Evolutionary conservation across 306 rosid genomes (phyloP).

Genomic region (Canavalia gladiata): DNA sequence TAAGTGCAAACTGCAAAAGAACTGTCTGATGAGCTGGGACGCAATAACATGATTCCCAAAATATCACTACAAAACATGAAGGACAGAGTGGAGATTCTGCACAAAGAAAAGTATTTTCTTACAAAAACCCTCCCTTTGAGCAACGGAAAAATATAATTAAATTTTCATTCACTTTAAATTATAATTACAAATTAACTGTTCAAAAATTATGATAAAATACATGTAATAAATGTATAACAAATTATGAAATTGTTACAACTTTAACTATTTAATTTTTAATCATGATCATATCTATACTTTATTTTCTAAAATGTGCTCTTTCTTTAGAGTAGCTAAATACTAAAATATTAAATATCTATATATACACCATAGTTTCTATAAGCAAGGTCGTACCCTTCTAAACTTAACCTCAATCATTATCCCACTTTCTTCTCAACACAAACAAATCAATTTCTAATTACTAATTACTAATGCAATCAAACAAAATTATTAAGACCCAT

Average conservation of each 20-base stretch:
- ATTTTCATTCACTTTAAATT: no score
- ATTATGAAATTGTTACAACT: no score
- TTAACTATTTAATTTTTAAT: no score
- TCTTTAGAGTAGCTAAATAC: no score
- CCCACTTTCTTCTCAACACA: conserved; percentile 13
- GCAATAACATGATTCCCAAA: conserved; percentile 42
- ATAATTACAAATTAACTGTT: no score
- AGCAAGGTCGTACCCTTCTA: conserved; percentile 1
- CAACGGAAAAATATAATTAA: not conserved
- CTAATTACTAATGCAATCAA: conserved; percentile 17
- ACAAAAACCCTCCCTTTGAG: not conserved
- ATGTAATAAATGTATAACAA: no score
- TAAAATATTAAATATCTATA: no score
- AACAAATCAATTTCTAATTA: not conserved
- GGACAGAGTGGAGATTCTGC: conserved; percentile 49
- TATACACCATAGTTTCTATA: no score
- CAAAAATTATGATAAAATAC: no score
- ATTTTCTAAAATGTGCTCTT: no score
- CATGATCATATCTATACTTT: no score
- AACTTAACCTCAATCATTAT: not conserved
- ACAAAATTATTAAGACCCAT: not conserved
- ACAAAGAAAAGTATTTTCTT: conserved; percentile 12
- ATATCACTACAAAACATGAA: conserved; percentile 36
- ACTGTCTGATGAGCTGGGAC: conserved; percentile 52
- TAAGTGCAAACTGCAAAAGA: conserved; percentile 43